These are phyloP conservation scores for Penicillium mononematosum DNA, from an alignment of 495 filamentous ascomycete genomes.

Conservation along the genomic window DNA sequence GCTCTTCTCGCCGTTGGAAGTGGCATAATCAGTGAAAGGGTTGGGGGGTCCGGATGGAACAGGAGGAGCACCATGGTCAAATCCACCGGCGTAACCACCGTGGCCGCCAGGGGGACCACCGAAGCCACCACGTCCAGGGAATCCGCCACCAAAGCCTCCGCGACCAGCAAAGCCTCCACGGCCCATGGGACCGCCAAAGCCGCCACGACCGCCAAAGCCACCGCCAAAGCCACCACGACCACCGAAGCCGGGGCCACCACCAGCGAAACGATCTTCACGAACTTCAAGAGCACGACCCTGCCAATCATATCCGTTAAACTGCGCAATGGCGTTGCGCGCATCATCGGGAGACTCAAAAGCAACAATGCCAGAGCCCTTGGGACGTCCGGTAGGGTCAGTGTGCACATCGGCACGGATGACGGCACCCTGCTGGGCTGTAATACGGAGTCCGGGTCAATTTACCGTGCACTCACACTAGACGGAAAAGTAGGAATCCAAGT, in stretches of 20 bases:
- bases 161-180: constrained; percentile 29
- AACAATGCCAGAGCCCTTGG: constrained; percentile 94
- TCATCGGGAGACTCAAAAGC: constrained; percentile 94
- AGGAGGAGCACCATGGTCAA: constrained; percentile 43
- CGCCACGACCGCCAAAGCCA: constrained; percentile 50
- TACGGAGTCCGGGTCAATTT: constrained; percentile 37
- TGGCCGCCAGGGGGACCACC: constrained; percentile 26
- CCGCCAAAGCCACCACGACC: constrained; percentile 50
- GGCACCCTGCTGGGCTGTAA: constrained; percentile 66
- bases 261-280: constrained; percentile 92
- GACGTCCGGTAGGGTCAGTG: constrained; percentile 84
- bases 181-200: constrained; percentile 25
- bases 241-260: constrained; percentile 48
- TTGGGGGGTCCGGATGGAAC: constrained; percentile 64
- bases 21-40: constrained; percentile 92
- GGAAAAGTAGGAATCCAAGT: constrained; percentile 17
- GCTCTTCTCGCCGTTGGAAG: constrained; percentile 79
- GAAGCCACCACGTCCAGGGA: constrained; percentile 32
- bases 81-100: constrained; percentile 40
- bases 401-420: constrained; percentile 97
- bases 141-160: constrained; percentile 41
- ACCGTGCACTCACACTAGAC: constrained; percentile 15
- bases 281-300: constrained; percentile 92
- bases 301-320: constrained; percentile 99
- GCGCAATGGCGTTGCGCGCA: constrained; percentile 89